phyloP scores from a whole-genome alignment of 306 rosid species.

The Pyrus betulifolia region DNA sequence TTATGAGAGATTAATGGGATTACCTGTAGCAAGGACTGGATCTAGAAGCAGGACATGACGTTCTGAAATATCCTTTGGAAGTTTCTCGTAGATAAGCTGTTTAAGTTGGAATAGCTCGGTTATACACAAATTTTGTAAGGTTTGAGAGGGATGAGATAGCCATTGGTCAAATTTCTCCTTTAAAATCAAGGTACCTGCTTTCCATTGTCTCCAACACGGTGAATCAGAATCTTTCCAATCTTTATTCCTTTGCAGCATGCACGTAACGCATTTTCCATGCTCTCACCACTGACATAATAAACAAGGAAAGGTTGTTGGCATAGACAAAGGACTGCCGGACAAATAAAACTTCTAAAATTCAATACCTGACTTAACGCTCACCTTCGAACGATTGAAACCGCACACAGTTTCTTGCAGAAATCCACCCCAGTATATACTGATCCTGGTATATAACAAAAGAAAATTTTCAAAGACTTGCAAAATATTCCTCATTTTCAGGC shows the following conservation, averaged over 20 bases:
- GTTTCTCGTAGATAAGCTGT: constrained; percentile 96
- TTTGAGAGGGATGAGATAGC: constrained; percentile 3
- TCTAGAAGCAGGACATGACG: constrained; percentile 97
- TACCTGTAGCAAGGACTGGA: constrained; percentile 98
- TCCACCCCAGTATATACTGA: constrained; percentile 93
- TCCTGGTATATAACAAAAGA: constrained; percentile 36
- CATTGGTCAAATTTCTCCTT: neutral
- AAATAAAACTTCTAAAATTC: constrained; percentile 11
- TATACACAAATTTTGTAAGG: neutral
- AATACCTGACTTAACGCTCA: constrained; percentile 58
- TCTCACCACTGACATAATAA: constrained; percentile 72
- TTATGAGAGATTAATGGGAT: neutral
- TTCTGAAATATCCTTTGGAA: constrained; percentile 93
- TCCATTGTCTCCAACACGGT: constrained; percentile 94
- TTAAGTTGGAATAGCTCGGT: constrained; percentile 14
- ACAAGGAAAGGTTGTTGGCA: constrained; percentile 12
- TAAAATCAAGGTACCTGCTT: constrained; percentile 52
- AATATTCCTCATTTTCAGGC: neutral
- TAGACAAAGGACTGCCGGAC: neutral
- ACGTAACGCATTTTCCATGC: constrained; percentile 98
- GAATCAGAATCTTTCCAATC: constrained; percentile 96
- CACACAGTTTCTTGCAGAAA: constrained; percentile 95
- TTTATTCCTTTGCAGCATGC: constrained; percentile 98
- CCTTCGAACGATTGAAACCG: constrained; percentile 96
- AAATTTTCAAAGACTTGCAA: neutral